Percentiles rank a stretch among this genome's conserved stretches.
Conservation (phyloP, 148 eudicot species). For the Diospyros lotus region DNA sequence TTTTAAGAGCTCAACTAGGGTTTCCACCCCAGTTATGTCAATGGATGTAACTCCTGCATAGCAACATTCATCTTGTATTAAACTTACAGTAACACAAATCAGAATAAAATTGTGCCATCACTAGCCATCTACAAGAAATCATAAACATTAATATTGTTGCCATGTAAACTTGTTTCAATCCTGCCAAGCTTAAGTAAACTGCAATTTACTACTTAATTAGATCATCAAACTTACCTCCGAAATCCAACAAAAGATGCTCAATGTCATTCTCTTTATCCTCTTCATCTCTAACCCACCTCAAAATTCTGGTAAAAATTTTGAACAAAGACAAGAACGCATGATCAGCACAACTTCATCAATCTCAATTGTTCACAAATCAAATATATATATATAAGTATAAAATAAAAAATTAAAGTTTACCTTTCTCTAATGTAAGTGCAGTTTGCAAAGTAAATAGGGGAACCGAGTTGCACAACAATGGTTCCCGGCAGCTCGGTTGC, state of each 20-base stretch:
- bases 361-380: too few species aligned
- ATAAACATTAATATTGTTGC: background rate
- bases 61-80: constrained; percentile 8
- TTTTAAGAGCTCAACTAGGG: constrained; percentile 51
- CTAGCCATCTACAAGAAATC: too few species aligned
- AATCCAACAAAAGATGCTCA: constrained; percentile 68
- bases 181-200: too few species aligned
- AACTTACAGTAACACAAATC: background rate
- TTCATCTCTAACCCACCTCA: constrained; percentile 92
- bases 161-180: too few species aligned
- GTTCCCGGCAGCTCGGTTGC: constrained; percentile 42
- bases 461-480: constrained; percentile 64
- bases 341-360: too few species aligned
- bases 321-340: too few species aligned
- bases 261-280: constrained; percentile 32
- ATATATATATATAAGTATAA: too few species aligned
- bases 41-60: constrained; percentile 69
- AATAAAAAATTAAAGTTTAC: constrained; percentile 19
- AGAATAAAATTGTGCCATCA: too few species aligned
- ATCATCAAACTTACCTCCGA: constrained; percentile 49
- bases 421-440: constrained; percentile 68
- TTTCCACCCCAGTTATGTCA: constrained; percentile 78
- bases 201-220: too few species aligned
- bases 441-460: constrained; percentile 81
- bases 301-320: constrained; percentile 33